These are phyloP conservation scores for Teratosphaeria nubilosa DNA, from an alignment of 2,329 filamentous ascomycete genomes.

Conservation along the genomic window DNA sequence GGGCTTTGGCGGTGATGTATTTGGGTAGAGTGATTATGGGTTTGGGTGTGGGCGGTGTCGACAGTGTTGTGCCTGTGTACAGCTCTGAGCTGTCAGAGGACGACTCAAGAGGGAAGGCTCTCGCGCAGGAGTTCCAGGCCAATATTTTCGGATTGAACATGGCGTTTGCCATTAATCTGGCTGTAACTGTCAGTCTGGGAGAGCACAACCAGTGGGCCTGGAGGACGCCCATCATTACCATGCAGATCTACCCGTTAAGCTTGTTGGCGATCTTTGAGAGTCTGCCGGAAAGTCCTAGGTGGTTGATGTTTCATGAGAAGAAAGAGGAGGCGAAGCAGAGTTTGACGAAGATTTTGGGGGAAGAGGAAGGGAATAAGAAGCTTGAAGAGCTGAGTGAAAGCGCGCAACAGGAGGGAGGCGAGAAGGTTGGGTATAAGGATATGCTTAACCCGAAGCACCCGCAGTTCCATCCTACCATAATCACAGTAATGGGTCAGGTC, in stretches of 20 bases:
- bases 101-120: constrained; percentile 45
- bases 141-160: constrained; percentile 54
- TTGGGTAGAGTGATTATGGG: constrained; percentile 45
- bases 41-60: constrained; percentile 50
- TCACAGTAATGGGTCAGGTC: constrained; percentile 54
- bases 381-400: constrained; percentile 42
- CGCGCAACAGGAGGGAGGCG: constrained; percentile 38
- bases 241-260: constrained; percentile 49
- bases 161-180: constrained; percentile 51
- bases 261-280: constrained; percentile 43
- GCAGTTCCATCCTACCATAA: constrained; percentile 51
- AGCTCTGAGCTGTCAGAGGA: constrained; percentile 48
- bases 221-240: constrained; percentile 50
- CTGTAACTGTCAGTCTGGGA: constrained; percentile 43
- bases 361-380: constrained; percentile 38
- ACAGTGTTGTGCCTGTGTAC: constrained; percentile 52
- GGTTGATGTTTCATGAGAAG: constrained; percentile 44
- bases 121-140: constrained; percentile 54
- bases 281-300: constrained; percentile 49
- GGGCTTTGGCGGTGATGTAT: constrained; percentile 40
- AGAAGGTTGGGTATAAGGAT: constrained; percentile 43
- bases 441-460: constrained; percentile 46
- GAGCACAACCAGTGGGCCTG: constrained; percentile 52
- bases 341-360: constrained; percentile 41
- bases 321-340: constrained; percentile 42